Base-by-base conservation (phyloP, 2,329 filamentous ascomycete genomes). In the Diaporthe velutina region DNA sequence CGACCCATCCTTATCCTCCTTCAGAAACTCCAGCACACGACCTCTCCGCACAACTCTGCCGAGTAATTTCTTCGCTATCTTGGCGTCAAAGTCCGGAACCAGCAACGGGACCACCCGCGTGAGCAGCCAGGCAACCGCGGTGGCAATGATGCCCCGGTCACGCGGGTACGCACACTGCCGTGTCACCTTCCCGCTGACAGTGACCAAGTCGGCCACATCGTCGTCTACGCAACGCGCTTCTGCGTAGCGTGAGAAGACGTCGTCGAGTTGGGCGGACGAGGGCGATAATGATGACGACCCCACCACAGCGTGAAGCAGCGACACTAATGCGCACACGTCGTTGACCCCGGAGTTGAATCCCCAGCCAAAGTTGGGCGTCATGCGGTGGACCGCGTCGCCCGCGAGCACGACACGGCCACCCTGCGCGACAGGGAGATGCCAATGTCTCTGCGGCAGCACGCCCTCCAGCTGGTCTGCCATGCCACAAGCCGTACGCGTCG, bases 341-440 rank as follows among this genome's bases (percentile, higher is more conserved):
- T 81, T 79, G 2, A 85, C 77, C 0, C 81, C 83, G 28, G 80
- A 80, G 75, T 85, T 84, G 52, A 80, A 81, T 0, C 83, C 83
- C 1, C 79, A 78, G 0, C 82, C 83, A 0, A 81, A 78, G 66
- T 81, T 83, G 0, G 84, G 82, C 0, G 83, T 84, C 67, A 82
- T 81, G 50, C 84, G 84, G 74, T 85, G 84, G 1, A 79, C 80
- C 0, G 84, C 78, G 48, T 86, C 84, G 0, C 84, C 84, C 0
- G 77, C 79, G 1, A 85, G 80, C 4, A 83, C 83, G 4, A 85
- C 76, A 1, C 83, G 81, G 10, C 76, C 78, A 1, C 64, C 48
- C 13, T 54, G 64, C 2, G 64, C 48, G 5, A n/a, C 48, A 7
- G 64, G 48, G 33, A 68, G 64, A 3, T 13, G 33, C 77, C 79